phyloP scores from a whole-genome alignment of 306 rosid species.

The Cucumis melo region DNA sequence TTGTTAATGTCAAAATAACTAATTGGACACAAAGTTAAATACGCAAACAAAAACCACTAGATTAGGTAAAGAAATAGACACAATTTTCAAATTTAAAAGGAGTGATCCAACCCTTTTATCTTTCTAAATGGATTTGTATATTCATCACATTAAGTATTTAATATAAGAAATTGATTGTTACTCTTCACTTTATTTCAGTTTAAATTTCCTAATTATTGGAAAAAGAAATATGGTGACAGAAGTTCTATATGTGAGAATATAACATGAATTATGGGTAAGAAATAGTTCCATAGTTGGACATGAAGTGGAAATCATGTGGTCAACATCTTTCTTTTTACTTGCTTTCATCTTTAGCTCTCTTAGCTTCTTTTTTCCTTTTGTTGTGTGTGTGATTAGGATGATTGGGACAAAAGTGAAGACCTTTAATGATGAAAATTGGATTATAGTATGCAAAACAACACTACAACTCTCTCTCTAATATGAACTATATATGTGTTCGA shows the following conservation, averaged over 20 bases:
- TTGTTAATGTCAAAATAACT: too few species aligned
- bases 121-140: too few species aligned
- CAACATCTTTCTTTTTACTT: neutral
- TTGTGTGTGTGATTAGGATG: neutral
- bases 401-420: neutral
- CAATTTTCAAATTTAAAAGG: too few species aligned
- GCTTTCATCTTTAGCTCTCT: neutral
- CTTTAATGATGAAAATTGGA: neutral
- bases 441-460: neutral
- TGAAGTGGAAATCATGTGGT: slow-evolving; percentile 1
- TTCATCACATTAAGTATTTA: too few species aligned
- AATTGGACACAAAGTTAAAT: too few species aligned
- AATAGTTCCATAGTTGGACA: neutral
- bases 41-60: too few species aligned
- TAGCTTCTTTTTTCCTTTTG: neutral
- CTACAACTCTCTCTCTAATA: neutral
- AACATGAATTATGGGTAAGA: neutral
- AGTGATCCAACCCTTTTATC: too few species aligned
- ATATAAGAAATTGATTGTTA: neutral
- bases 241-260: neutral
- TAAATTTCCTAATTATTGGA: neutral
- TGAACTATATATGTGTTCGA: too few species aligned
- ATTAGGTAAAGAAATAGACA: too few species aligned
- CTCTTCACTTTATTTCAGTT: neutral
- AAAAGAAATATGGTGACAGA: neutral